phyloP scores from a whole-genome alignment of 768 basidiomycete species.

The Pluteus cervinus region DNA sequence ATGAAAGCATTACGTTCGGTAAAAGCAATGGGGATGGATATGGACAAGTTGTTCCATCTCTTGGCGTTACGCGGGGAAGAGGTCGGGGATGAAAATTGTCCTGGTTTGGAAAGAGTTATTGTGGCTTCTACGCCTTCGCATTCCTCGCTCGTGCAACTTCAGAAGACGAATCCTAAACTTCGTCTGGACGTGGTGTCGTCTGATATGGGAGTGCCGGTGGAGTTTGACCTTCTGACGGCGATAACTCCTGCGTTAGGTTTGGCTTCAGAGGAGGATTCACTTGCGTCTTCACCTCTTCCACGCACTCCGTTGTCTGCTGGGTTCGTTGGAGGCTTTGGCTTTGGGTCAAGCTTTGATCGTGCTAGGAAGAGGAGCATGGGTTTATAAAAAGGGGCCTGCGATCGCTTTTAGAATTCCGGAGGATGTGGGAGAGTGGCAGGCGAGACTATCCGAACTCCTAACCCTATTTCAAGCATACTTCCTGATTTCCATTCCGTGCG shows the following conservation, averaged over 20 bases:
- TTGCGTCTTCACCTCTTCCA: too few relatives aligned
- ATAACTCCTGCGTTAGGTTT: slow-evolving; percentile 2
- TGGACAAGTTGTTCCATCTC: slow-evolving; percentile 13
- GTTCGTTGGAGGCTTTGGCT: slow-evolving; percentile 4
- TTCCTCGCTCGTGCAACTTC: background rate
- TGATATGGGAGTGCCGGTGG: background rate
- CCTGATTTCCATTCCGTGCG: too few relatives aligned
- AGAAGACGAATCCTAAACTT: background rate
- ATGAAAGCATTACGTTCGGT: slow-evolving; percentile 21
- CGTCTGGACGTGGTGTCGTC: background rate
- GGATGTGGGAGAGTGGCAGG: too few relatives aligned
- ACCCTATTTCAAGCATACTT: too few relatives aligned
- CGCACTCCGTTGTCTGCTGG: background rate
- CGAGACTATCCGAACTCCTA: too few relatives aligned
- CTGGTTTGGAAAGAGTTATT: background rate
- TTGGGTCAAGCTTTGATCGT: slow-evolving; percentile 6
- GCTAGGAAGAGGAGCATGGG: background rate
- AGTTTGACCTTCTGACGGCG: background rate
- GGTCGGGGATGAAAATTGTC: background rate
- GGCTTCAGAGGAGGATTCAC: background rate
- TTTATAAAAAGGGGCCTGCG: too few relatives aligned
- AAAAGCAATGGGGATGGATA: slow-evolving; percentile 15
- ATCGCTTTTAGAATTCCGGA: too few relatives aligned
- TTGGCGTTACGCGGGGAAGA: slow-evolving; percentile 5
- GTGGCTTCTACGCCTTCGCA: background rate